Percentiles rank a stretch among this genome's conserved stretches.
These are phyloP conservation scores for Cryptosporidium viatorum DNA, from an alignment of 169 alveolate genomes.

Conservation along the genomic window DNA sequence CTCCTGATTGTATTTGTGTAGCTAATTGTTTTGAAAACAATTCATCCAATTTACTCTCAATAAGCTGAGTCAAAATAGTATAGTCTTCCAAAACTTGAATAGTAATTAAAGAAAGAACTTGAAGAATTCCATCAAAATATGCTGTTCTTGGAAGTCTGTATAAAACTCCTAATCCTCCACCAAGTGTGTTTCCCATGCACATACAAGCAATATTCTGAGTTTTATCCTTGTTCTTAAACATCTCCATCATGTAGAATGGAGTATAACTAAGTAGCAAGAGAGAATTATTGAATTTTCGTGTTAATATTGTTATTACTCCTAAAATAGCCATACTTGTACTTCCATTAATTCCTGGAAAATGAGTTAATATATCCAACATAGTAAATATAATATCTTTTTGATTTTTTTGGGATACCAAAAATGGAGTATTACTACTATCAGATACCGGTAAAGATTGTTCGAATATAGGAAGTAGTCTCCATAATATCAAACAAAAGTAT, in stretches of 20 bases:
- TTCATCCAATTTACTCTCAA: slow-evolving; percentile 45
- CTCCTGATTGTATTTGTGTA: slow-evolving; percentile 25
- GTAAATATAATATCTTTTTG: slow-evolving; percentile 52
- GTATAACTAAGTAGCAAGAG: slow-evolving; percentile 53
- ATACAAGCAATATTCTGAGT: slow-evolving; percentile 31
- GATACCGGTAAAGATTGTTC: slow-evolving; percentile 2
- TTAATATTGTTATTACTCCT: slow-evolving; percentile 53
- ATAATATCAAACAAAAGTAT: slow-evolving; percentile 51
- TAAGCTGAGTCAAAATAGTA: slow-evolving; percentile 34
- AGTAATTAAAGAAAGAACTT: slow-evolving; percentile 61
- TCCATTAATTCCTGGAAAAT: slow-evolving; percentile 62
- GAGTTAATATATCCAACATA: slow-evolving; percentile 59
- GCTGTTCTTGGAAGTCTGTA: slow-evolving; percentile 55
- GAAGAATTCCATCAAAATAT: slow-evolving; percentile 67
- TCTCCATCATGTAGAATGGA: slow-evolving; percentile 55
- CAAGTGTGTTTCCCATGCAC: slow-evolving; percentile 56
- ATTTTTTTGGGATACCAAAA: slow-evolving; percentile 14
- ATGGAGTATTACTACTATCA: not conserved
- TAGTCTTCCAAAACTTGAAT: slow-evolving; percentile 53
- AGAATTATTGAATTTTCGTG: slow-evolving; percentile 45
- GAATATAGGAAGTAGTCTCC: slow-evolving; percentile 62
- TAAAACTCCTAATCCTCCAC: slow-evolving; percentile 64
- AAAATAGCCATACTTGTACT: slow-evolving; percentile 65
- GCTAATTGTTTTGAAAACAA: slow-evolving; percentile 57
- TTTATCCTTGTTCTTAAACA: slow-evolving; percentile 8